A percentile compares a stretch with the other conserved stretches of the same genome.
These are phyloP conservation scores for Hericium alpestre DNA, from an alignment of 768 basidiomycete genomes.

Conservation along the genomic window DNA sequence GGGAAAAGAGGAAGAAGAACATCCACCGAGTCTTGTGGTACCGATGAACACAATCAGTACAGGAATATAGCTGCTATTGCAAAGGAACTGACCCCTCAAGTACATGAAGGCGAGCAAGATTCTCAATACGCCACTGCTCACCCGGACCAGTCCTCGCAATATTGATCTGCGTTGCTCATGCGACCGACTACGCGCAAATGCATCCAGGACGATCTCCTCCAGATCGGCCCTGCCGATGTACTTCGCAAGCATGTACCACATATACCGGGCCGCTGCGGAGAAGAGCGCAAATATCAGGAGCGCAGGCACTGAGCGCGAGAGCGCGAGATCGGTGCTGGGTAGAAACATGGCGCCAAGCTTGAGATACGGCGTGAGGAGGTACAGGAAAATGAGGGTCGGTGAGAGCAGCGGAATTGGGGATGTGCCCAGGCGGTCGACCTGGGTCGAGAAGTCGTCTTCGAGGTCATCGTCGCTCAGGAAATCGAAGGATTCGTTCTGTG, in stretches of 20 bases:
- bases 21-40: constrained; percentile 40
- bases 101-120: constrained; percentile 50
- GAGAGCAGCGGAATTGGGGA: constrained; percentile 45
- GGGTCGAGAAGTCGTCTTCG: constrained; percentile 20
- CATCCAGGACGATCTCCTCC: constrained; percentile 55
- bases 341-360: constrained; percentile 61
- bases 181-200: constrained; percentile 45
- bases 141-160: constrained; percentile 35
- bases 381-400: constrained; percentile 50
- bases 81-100: constrained; percentile 44
- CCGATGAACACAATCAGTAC: constrained; percentile 10
- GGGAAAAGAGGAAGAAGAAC: constrained; percentile 40
- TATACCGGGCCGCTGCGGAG: constrained; percentile 51
- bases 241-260: constrained; percentile 71
- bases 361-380: constrained; percentile 59
- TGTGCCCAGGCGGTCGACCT: constrained; percentile 16
- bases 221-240: constrained; percentile 56
- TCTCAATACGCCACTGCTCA: constrained; percentile 33
- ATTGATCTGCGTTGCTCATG: constrained; percentile 35
- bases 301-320: constrained; percentile 39
- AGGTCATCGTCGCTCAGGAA: constrained; percentile 38
- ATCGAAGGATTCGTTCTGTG: constrained; percentile 20
- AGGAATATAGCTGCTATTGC: neutral
- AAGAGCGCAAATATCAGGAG: constrained; percentile 45
- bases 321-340: constrained; percentile 35